Conservation (phyloP, 1,284 basidiomycete genomes). For the Ceratobasidium sp. region DNA sequence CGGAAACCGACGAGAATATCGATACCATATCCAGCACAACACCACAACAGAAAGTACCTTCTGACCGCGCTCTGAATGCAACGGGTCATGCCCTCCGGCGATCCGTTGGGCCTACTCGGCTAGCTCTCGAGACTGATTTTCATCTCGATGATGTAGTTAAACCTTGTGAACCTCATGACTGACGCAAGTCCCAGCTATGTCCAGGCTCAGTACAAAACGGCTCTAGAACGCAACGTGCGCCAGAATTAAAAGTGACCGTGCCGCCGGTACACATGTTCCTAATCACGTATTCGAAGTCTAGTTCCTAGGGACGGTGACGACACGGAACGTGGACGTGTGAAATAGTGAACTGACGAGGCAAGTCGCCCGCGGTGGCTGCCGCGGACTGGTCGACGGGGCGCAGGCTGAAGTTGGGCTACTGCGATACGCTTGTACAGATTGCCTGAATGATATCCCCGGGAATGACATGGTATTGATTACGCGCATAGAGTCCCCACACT, state of each 20-base stretch:
- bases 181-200: neutral
- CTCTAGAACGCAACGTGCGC: conserved; percentile 18
- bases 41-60: neutral
- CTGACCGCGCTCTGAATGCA: neutral
- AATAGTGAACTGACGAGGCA: neutral
- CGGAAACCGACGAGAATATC: neutral
- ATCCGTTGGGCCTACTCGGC: neutral
- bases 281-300: conserved; percentile 2
- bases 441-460: neutral
- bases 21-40: neutral
- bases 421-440: neutral
- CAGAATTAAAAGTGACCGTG: neutral
- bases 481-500: neutral
- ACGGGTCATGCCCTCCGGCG: conserved; percentile 4
- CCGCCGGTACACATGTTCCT: neutral
- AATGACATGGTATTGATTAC: neutral
- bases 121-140: neutral
- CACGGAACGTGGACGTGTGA: conserved; percentile 12
- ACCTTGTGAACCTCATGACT: neutral
- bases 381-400: neutral
- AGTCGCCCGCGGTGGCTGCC: neutral
- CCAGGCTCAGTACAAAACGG: neutral
- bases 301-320: conserved; percentile 11
- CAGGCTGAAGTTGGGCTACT: conserved; percentile 2
- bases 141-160: neutral